Percentiles rank a stretch among this genome's conserved stretches.
Evolutionary conservation across 2,329 filamentous ascomycete species (phyloP).

Genomic region (Cryphonectria japonica): DNA sequence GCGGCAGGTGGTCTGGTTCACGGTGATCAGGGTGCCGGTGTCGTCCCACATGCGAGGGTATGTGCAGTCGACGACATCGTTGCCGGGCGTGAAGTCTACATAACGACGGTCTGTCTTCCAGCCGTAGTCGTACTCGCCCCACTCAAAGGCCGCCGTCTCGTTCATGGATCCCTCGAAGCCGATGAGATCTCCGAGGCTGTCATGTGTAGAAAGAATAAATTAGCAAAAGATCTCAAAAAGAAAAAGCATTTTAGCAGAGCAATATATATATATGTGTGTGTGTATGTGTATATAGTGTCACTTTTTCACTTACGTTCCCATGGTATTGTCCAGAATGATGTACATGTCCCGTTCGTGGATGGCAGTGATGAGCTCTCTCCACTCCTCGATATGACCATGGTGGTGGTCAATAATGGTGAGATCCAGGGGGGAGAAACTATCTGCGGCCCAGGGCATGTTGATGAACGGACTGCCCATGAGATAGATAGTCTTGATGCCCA

Average conservation of each 20-base stretch:
- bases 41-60: conserved; percentile 68
- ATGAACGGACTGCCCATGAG: conserved; percentile 63
- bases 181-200: conserved; percentile 60
- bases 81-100: conserved; percentile 59
- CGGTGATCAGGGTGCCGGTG: conserved; percentile 53
- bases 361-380: conserved; percentile 59
- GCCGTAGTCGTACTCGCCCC: conserved; percentile 58
- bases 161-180: conserved; percentile 66
- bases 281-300: no score
- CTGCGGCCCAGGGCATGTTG: conserved; percentile 64
- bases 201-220: neutral
- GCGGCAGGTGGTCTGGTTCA: conserved; percentile 56
- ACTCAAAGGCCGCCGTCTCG: conserved; percentile 57
- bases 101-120: conserved; percentile 62
- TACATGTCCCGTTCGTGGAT: conserved; percentile 68
- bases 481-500: conserved; percentile 64
- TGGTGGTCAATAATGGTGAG: conserved; percentile 66
- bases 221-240: neutral
- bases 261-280: no score
- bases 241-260: no score
- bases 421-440: conserved; percentile 60
- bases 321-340: conserved; percentile 67
- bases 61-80: conserved; percentile 57
- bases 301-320: conserved; percentile 54
- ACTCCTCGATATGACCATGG: conserved; percentile 61